phyloP scores from a whole-genome alignment of 2,329 filamentous ascomycete species.

The Microdochium nivale region DNA sequence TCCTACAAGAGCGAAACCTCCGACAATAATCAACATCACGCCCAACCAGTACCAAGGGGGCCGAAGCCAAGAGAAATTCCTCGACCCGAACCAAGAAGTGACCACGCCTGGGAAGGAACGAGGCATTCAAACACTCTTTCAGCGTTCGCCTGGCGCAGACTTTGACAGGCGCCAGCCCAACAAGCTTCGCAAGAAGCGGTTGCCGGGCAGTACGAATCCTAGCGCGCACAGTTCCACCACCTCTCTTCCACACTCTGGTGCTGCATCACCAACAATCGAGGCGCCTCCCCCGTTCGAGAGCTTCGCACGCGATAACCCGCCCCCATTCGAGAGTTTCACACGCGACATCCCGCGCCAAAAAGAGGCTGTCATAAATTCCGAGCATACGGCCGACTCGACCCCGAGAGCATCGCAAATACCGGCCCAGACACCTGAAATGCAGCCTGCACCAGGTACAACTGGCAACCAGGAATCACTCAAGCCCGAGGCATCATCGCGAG shows the following conservation, averaged over 20 bases:
- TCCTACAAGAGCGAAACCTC: constrained; percentile 17
- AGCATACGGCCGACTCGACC: neutral
- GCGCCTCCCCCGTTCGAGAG: constrained; percentile 9
- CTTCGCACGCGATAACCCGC: constrained; percentile 7
- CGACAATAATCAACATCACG: constrained; percentile 16
- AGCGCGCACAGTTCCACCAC: constrained; percentile 87
- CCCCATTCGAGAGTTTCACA: constrained; percentile 10
- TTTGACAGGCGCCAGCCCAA: constrained; percentile 69
- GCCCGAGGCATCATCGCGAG: constrained; percentile 63
- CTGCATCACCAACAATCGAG: constrained; percentile 14
- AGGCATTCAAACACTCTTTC: constrained; percentile 61
- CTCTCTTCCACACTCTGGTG: constrained; percentile 50
- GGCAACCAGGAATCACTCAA: constrained; percentile 42
- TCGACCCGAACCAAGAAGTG: constrained; percentile 30
- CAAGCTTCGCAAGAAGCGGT: constrained; percentile 81
- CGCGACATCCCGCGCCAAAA: constrained; percentile 4
- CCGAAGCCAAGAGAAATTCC: constrained; percentile 40
- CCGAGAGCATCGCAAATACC: neutral
- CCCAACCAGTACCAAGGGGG: constrained; percentile 23
- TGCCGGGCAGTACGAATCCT: constrained; percentile 67
- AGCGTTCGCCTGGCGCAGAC: constrained; percentile 55
- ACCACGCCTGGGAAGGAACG: constrained; percentile 57
- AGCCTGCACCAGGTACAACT: constrained; percentile 36
- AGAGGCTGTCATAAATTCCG: neutral
- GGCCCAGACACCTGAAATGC: constrained; percentile 22